Evolutionary conservation across 495 filamentous ascomycete species (phyloP).

Genomic region (Chaetomidium leptoderma): DNA sequence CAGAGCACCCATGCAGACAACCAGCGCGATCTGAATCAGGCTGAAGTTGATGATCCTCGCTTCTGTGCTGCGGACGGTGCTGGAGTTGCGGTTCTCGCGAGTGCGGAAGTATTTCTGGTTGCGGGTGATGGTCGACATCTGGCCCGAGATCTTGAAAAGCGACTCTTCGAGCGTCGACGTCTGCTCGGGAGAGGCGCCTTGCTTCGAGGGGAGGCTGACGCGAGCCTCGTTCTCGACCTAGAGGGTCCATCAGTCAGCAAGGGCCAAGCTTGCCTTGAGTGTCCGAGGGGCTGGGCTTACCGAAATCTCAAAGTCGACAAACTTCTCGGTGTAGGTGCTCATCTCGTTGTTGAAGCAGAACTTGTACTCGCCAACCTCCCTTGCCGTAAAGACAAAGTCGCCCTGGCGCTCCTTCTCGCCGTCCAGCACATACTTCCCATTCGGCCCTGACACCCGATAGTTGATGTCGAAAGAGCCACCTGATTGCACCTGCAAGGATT

Average conservation of each 20-base stretch:
- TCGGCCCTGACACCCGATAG: constrained; percentile 80
- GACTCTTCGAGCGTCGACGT: constrained; percentile 89
- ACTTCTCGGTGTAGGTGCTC: constrained; percentile 96
- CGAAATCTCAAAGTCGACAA: constrained; percentile 97
- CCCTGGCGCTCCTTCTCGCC: constrained; percentile 92
- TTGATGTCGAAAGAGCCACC: constrained; percentile 95
- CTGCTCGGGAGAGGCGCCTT: constrained; percentile 88
- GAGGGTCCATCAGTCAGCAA: constrained; percentile 17
- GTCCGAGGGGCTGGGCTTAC: constrained; percentile 50
- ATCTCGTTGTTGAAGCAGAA: constrained; percentile 99
- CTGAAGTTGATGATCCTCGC: constrained; percentile 95
- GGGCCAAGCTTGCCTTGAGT: background rate
- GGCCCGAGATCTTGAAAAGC: constrained; percentile 88
- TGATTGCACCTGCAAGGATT: constrained; percentile 72
- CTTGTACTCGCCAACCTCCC: constrained; percentile 85
- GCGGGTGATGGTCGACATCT: constrained; percentile 91
- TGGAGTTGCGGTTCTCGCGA: constrained; percentile 97
- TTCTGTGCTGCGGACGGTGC: constrained; percentile 95
- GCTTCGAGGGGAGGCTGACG: constrained; percentile 79
- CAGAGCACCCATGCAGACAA: constrained; percentile 92
- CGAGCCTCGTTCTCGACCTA: constrained; percentile 93
- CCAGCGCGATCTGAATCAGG: constrained; percentile 83
- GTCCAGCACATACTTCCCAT: constrained; percentile 76
- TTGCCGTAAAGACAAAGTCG: constrained; percentile 96
- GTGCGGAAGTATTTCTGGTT: constrained; percentile 99